Evolutionary conservation across 495 filamentous ascomycete genomes (phyloP), one percentile per base, ranked within the genome.

Genomic region (Penicillium cosmopolitanum): DNA sequence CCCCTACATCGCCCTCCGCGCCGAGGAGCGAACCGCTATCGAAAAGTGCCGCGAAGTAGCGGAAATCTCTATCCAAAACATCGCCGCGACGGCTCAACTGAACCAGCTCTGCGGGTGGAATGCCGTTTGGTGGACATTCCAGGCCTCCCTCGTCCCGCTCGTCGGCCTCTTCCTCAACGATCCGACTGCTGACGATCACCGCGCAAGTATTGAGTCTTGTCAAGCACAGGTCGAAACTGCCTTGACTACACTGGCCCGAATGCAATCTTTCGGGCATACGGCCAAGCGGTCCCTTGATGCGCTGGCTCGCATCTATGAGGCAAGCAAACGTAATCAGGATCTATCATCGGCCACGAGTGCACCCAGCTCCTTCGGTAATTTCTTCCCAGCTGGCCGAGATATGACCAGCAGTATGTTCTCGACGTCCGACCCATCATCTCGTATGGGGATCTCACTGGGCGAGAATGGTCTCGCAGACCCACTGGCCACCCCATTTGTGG

Each of bases 101-200:
- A 90, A 91, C 72, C 87, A 91, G 68, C 87, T 93, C 74, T 84
- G 82, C 16, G 89, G 89, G 5, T 93, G 90, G 90, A 90, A 90
- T 72, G 89, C 87, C 5, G 87, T 91, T 21, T 94, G 90, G 90
- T 87, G 91, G 70, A 79, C 89, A 46, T 93, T 90, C 78, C 90
- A 94, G 70, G 87, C 89, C 0, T 83, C 84, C 46, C 87, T 92
- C 84, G 86, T 94, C 19, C 90, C 90, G 0, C 80, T 94, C 3
- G 80, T 94, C 8, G 85, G 80, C 13, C 79, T 93, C 13, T 88
- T 89, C 64, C 85, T 87, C 77, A 84, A 86, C 63, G 84, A 84
- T 68, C 78, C 78, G 52, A 82, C 79, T 40, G 75, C 75, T 0
- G 75, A 80, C 56, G 84, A 73, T 67, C 78, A 62, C 68, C 84